These are phyloP conservation scores for Schwanniomyces vanrijiae DNA, from an alignment of 805 yeast genomes.

Conservation along the genomic window DNA sequence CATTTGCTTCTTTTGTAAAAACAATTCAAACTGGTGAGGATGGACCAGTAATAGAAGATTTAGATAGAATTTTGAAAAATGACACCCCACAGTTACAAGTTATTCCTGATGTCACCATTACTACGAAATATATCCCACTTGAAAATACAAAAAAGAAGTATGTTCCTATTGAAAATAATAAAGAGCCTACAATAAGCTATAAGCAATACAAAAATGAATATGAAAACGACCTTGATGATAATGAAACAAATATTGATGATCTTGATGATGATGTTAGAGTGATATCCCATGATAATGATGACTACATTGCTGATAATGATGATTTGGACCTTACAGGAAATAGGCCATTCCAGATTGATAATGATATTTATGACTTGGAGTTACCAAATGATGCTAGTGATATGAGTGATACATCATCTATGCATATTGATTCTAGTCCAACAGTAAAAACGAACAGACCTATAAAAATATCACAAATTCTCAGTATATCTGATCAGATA, in stretches of 20 bases:
- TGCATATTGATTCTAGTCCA: not conserved
- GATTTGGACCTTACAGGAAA: constrained; percentile 2
- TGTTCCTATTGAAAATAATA: constrained; percentile 5
- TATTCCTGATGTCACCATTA: not conserved
- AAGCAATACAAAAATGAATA: constrained; percentile 6
- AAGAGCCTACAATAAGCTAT: not conserved
- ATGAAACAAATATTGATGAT: constrained; percentile 2
- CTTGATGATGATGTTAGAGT: constrained; percentile 2
- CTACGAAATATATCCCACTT: not conserved
- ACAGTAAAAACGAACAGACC: not conserved
- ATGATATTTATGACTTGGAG: constrained; percentile 8
- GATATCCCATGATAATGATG: constrained; percentile 8
- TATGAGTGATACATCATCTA: not conserved
- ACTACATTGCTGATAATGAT: constrained; percentile 5
- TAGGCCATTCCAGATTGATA: constrained; percentile 4
- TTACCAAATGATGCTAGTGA: constrained; percentile 5
- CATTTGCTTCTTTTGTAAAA: not conserved
- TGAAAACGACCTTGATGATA: constrained; percentile 6
- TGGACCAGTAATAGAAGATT: not conserved
- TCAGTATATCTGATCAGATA: not conserved
- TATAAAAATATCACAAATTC: not conserved
- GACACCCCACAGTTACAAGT: not conserved
- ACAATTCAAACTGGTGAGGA: not conserved
- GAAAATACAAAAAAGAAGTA: not conserved
- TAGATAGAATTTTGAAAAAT: not conserved